Conservation (phyloP, 345 rosid species). For the Isatis tinctoria region DNA sequence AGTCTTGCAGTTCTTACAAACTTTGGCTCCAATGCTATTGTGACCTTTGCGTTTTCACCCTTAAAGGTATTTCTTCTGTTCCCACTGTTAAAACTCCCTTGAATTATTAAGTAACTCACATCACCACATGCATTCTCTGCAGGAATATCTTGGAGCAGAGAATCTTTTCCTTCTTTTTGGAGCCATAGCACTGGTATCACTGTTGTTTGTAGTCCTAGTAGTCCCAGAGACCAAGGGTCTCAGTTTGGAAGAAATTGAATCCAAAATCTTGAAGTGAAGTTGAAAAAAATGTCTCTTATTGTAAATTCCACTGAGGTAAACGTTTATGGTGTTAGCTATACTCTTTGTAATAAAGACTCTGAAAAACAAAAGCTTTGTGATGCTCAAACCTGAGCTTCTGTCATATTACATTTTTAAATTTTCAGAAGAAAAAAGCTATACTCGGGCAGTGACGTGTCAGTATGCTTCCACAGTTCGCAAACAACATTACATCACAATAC, state of each 20-base stretch:
- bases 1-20: conserved; percentile 90
- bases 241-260: conserved; percentile 93
- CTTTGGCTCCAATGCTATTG: conserved; percentile 94
- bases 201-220: conserved; percentile 46
- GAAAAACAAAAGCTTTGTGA: no score
- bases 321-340: background rate
- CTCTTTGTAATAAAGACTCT: no score
- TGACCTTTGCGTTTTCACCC: conserved; percentile 94
- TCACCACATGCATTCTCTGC: conserved; percentile 33
- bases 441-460: background rate
- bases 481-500: background rate
- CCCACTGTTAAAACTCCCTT: background rate
- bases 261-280: conserved; percentile 70
- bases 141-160: conserved; percentile 83
- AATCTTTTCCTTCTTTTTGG: conserved; percentile 89
- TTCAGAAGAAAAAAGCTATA: background rate
- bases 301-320: background rate
- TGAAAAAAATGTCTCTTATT: background rate
- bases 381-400: no score
- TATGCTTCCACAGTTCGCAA: background rate
- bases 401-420: background rate
- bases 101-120: background rate
- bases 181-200: conserved; percentile 63
- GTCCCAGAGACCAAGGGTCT: conserved; percentile 98
- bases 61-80: conserved; percentile 53